These are phyloP conservation scores for Acarospora socialis DNA, from an alignment of 2,329 filamentous ascomycete genomes.

Conservation along the genomic window DNA sequence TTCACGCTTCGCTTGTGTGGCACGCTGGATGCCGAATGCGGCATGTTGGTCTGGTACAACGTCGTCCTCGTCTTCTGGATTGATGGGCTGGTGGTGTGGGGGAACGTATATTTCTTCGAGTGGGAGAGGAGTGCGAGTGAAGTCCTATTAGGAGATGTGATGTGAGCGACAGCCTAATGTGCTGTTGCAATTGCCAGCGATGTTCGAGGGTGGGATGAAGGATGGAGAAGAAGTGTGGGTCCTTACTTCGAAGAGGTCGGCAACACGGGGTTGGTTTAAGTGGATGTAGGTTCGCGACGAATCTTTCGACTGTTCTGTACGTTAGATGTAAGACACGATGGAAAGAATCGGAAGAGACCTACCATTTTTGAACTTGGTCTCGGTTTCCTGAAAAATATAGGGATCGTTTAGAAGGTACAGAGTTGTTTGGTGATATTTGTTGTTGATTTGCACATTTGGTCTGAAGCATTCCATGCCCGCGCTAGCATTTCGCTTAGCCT, in stretches of 20 bases:
- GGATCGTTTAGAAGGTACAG: no score
- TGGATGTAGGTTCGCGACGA: conserved; percentile 35
- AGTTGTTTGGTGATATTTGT: no score
- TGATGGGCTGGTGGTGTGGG: conserved; percentile 46
- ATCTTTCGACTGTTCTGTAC: conserved; percentile 31
- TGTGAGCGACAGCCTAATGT: no score
- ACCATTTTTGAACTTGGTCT: no score
- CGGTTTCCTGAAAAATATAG: no score
- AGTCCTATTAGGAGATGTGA: no score
- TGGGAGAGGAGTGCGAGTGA: conserved; percentile 22
- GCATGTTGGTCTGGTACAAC: conserved; percentile 54
- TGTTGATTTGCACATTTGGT: no score
- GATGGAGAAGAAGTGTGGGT: conserved; percentile 33
- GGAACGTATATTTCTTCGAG: conserved; percentile 47
- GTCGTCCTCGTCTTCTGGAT: conserved; percentile 54
- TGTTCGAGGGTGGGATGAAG: no score
- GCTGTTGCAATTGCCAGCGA: no score
- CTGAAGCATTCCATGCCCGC: no score
- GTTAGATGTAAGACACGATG: not conserved
- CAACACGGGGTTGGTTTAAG: conserved; percentile 33
- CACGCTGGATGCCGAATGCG: conserved; percentile 50
- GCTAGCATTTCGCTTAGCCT: not conserved
- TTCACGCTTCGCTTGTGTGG: conserved; percentile 41
- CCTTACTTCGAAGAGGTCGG: conserved; percentile 38
- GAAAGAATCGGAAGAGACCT: not conserved